Evolutionary conservation across 148 eudicot genomes (phyloP), one percentile per base, ranked within the genome.

Genomic region (Selenicereus undatus): DNA sequence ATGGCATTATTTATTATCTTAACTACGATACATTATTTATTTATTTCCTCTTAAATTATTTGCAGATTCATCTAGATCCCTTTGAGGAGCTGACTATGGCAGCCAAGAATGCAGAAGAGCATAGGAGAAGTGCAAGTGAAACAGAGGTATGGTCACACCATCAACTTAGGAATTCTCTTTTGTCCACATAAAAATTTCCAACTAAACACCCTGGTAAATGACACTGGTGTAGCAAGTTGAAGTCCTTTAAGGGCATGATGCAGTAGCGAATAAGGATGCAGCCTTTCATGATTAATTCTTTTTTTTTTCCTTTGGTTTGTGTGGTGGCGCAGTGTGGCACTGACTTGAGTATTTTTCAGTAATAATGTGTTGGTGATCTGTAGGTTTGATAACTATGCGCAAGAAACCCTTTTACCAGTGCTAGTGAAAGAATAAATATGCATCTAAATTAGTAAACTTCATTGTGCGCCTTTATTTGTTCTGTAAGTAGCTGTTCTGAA

Each of bases 41-140:
- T 3, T 62, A 21, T 26, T 68, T 48, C 68, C 30, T 39, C 43
- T 39, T 81, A 10, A 42, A 71, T 24, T 81, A 75, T 70, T 30
- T 79, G 54, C 81, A 95, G 99, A 87, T 92, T 82, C 89, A 82
- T 84, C 50, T 89, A 60, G 99, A 95, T 90, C 99, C 99, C 80
- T 95, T 95, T 86, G 99, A 95, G 84, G 99, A 95, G 86, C 85
- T 95, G 70, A 88, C 82, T 66, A 81, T 83, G 83, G 91, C 86
- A 3, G 91, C 86, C 43, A 90, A 88, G 84, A 87, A 81, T 82
- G 93, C 93, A 58, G 93, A 95, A 81, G 86, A 90, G 85, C 99
- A 95, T 78, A 91, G 99, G 86, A 92, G 98, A 90, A 95, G 99
- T 85, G 99, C 99, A 43, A 88, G 77, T 78, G 98, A 93, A 80